Base-by-base conservation (phyloP, 1,139 yeast genomes). In the Candida sp. region DNA sequence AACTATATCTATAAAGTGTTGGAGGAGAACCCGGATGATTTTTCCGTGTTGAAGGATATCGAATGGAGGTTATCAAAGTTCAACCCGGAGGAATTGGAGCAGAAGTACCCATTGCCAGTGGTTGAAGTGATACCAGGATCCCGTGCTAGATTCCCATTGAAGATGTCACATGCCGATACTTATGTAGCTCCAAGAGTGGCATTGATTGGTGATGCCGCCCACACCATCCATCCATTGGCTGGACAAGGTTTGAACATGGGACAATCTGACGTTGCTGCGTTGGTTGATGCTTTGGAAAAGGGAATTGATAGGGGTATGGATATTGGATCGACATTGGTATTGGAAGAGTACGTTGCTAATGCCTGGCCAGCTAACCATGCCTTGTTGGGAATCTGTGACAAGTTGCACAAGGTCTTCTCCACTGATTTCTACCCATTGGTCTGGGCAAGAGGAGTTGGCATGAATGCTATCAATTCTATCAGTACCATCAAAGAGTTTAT, bases 221-320 rank as follows among this genome's bases (percentile, higher is more conserved):
- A 94, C 61, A 88, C 98, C 0, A 90, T 97, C 1, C 99, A 94
- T 67, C 99, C 99, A 2, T 77, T 94, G 53, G 98, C 98, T 2
- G 99, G 99, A 4, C 99, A 96, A 70, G 99, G 99, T 12, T 80
- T 94, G 54, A 94, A 94, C 67, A 92, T 94, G 97, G 99, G 99
- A n/a, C 98, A 93, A 67, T 86, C 88, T 34, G 99, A 94, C 64
- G 97, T 90, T 2, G 86, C 86, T 51, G 75, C 86, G 2, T 76
- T 94, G 41, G 84, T 87, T 1, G 73, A 68, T 1, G 90, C 96
- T 0, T 66, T 94, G 41, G 96, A 90, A 58, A 73, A 60, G 8
- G 96, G 96, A 1, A 72, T 83, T 3, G 73, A 75, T 33, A 76
- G 97, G 43, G 99, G 99, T 0, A 76, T 90, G 56, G 99, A 96